Evolutionary conservation across 2,329 filamentous ascomycete species (phyloP).

Genomic region (Cladophialophora carrionii): DNA sequence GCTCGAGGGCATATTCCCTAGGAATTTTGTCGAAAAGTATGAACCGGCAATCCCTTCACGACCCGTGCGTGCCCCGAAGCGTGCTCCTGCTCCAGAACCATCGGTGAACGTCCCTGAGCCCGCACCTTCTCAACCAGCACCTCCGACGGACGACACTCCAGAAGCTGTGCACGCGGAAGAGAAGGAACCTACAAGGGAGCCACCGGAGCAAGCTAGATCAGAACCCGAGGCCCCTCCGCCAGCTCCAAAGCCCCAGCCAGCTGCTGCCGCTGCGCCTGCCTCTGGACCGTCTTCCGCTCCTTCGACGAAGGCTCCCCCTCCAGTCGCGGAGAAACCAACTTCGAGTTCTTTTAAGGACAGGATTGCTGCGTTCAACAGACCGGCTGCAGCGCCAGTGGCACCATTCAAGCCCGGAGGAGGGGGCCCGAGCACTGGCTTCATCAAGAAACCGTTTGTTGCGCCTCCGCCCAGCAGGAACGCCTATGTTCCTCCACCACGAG

Average conservation of each 20-base stretch:
- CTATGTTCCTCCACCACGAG: constrained; percentile 74
- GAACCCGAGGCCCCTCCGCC: constrained; percentile 39
- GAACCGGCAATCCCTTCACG: constrained; percentile 89
- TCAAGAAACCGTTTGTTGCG: constrained; percentile 96
- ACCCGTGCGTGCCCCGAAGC: constrained; percentile 67
- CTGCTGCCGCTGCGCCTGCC: constrained; percentile 40
- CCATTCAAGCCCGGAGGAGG: constrained; percentile 76
- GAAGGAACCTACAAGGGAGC: constrained; percentile 20
- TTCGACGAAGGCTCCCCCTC: constrained; percentile 56
- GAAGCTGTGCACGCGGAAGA: constrained; percentile 37
- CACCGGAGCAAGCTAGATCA: constrained; percentile 28
- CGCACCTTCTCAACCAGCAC: constrained; percentile 40
- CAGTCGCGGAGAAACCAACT: constrained; percentile 70
- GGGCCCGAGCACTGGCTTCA: constrained; percentile 64
- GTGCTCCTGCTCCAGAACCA: constrained; percentile 65
- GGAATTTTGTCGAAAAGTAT: constrained; percentile 96
- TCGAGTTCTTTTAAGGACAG: constrained; percentile 86
- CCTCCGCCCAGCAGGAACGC: constrained; percentile 91
- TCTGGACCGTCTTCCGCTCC: constrained; percentile 42
- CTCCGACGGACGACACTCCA: constrained; percentile 39
- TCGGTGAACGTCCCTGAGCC: constrained; percentile 41
- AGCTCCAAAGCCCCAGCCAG: constrained; percentile 39
- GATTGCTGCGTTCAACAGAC: constrained; percentile 95
- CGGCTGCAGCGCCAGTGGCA: constrained; percentile 79
- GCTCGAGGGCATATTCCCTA: constrained; percentile 88